A percentile compares a stretch with the other conserved stretches of the same genome.
Evolutionary conservation across 257 asterid species (phyloP).

Genomic region (Lycium barbarum): DNA sequence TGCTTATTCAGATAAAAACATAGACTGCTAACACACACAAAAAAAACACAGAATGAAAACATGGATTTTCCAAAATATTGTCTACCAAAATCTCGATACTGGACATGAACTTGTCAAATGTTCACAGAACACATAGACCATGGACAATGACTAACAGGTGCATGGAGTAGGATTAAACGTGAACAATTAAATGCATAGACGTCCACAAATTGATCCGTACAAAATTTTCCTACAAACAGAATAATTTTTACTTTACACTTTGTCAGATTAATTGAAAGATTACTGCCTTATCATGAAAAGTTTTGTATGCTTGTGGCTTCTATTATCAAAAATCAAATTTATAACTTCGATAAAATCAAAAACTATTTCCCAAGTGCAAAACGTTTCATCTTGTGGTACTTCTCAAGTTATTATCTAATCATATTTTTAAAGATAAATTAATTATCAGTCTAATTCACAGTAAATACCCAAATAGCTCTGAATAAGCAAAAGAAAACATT

Average conservation of each 20-base stretch:
- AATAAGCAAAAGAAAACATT: background rate
- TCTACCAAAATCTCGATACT: background rate
- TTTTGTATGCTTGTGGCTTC: background rate
- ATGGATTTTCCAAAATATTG: background rate
- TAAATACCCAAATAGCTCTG: background rate
- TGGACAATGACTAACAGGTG: constrained; percentile 3
- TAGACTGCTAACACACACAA: background rate
- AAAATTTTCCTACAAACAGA: background rate
- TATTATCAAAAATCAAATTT: background rate
- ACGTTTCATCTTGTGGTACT: background rate
- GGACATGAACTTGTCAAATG: background rate
- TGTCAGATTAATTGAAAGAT: background rate
- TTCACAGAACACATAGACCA: background rate
- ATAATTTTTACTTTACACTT: too few relatives aligned
- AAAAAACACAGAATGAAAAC: background rate
- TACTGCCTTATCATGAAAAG: background rate
- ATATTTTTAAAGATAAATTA: background rate
- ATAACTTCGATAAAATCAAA: background rate
- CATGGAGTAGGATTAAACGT: background rate
- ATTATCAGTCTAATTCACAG: constrained; percentile 13
- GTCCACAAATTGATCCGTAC: background rate
- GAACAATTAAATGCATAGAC: background rate
- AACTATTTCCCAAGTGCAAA: background rate
- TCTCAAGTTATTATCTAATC: background rate
- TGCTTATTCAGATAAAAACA: constrained; percentile 2